phyloP scores from a whole-genome alignment of 495 filamentous ascomycete genomes.

The Talaromyces nanjingensis region DNA sequence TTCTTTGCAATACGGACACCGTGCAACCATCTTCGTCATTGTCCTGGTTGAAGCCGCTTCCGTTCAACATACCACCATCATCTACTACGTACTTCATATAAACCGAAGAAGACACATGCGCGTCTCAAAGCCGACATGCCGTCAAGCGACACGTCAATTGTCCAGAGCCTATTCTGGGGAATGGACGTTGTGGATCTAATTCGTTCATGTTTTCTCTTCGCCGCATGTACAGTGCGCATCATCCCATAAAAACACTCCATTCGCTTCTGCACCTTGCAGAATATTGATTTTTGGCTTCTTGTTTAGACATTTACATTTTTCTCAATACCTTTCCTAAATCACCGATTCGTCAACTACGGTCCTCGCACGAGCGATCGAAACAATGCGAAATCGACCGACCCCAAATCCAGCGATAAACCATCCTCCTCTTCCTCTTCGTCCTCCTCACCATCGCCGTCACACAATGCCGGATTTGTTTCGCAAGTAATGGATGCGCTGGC shows the following conservation, averaged over 20 bases:
- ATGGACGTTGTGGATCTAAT: constrained; percentile 38
- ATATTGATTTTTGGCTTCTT: constrained; percentile 14
- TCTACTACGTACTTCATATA: neutral
- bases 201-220: constrained; percentile 37
- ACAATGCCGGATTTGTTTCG: constrained; percentile 11
- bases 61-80: neutral
- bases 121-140: neutral
- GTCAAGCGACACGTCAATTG: neutral
- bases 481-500: constrained; percentile 46
- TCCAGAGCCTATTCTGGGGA: constrained; percentile 9
- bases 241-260: neutral
- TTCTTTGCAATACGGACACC: neutral
- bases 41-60: neutral
- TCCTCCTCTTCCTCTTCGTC: neutral
- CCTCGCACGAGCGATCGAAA: constrained; percentile 36
- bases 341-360: constrained; percentile 54
- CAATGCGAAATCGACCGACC: neutral
- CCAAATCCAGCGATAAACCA: neutral
- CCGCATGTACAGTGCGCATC: constrained; percentile 40
- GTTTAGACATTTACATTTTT: constrained; percentile 47
- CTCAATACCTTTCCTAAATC: constrained; percentile 40
- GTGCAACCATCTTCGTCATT: neutral
- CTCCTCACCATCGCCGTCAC: constrained; percentile 8
- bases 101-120: neutral
- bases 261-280: neutral